Conservation (phyloP, 208 protist genomes). For the Trypanosoma scelopori region DNA sequence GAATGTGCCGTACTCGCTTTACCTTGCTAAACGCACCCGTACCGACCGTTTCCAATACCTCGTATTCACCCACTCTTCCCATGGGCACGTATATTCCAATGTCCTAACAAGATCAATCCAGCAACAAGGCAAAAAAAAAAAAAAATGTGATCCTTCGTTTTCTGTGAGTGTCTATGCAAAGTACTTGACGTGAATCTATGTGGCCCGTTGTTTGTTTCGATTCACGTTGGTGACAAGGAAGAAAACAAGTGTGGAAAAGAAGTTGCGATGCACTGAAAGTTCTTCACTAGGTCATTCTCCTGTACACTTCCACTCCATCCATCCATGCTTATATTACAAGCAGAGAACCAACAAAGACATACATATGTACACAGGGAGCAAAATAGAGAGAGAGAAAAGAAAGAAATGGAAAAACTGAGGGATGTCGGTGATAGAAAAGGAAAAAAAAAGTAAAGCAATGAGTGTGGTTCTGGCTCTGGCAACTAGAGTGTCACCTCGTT, state of each 20-base stretch:
- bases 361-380: too few relatives aligned
- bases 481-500: slow-evolving; percentile 60
- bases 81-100: slow-evolving; percentile 31
- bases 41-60: slow-evolving; percentile 75
- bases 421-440: background rate
- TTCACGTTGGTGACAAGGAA: too few relatives aligned
- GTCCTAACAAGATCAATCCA: slow-evolving; percentile 13
- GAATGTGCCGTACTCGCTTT: slow-evolving; percentile 73
- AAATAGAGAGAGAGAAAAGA: too few relatives aligned
- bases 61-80: slow-evolving; percentile 83
- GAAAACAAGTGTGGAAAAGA: background rate
- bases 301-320: too few relatives aligned
- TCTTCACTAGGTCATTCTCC: too few relatives aligned
- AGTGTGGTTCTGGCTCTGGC: background rate
- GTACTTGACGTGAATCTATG: too few relatives aligned
- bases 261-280: too few relatives aligned
- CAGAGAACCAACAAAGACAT: too few relatives aligned
- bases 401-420: too few relatives aligned
- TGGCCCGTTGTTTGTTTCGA: too few relatives aligned
- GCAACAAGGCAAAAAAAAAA: slow-evolving; percentile 15
- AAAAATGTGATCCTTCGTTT: slow-evolving; percentile 9
- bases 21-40: slow-evolving; percentile 82
- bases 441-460: background rate
- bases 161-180: too few relatives aligned
- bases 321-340: too few relatives aligned